Percentiles rank a stretch among this genome's conserved stretches.
Evolutionary conservation across 2,329 filamentous ascomycete genomes (phyloP).

Genomic region (Pseudocercospora cruenta): DNA sequence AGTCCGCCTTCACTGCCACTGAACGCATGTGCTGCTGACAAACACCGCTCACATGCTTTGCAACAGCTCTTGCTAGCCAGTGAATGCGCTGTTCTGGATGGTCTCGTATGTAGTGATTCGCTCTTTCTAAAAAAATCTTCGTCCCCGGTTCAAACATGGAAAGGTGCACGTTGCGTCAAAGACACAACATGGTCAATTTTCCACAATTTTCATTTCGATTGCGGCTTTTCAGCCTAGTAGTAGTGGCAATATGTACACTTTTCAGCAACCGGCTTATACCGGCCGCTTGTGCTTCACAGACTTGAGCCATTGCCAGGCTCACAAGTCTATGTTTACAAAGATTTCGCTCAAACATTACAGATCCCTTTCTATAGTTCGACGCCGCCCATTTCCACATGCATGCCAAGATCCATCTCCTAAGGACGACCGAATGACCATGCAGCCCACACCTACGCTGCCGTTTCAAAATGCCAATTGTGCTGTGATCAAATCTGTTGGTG

Average conservation of each 20-base stretch:
- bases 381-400: neutral
- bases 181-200: neutral
- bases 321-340: constrained; percentile 1
- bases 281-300: neutral
- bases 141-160: too few relatives aligned
- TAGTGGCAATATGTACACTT: constrained; percentile 4
- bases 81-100: too few relatives aligned
- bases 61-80: neutral
- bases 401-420: neutral
- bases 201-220: neutral
- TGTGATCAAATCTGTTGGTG: constrained; percentile 4
- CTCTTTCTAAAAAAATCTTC: neutral
- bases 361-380: constrained; percentile 1
- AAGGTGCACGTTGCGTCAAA: neutral
- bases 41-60: neutral
- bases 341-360: constrained; percentile 6
- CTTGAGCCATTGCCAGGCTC: neutral
- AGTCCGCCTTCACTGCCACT: neutral
- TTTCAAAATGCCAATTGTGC: constrained; percentile 1
- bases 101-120: neutral
- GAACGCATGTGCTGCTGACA: neutral
- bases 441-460: neutral
- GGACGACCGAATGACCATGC: neutral
- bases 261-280: neutral
- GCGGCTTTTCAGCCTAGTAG: neutral